phyloP scores from a whole-genome alignment of 305 asterid species.

The Ajuga reptans region DNA sequence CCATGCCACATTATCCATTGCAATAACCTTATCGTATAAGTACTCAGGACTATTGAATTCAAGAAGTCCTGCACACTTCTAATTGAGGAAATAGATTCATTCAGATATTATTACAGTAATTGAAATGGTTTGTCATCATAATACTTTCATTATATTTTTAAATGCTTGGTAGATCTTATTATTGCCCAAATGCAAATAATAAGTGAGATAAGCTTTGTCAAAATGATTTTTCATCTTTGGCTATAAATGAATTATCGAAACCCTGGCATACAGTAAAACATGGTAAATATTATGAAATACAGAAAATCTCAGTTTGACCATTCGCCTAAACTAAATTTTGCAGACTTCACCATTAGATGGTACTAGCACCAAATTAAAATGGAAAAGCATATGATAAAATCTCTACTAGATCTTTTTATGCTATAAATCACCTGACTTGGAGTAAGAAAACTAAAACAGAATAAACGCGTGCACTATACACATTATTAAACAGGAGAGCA shows the following conservation, averaged over 20 bases:
- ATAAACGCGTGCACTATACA: not conserved
- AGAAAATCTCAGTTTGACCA: not conserved
- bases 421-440: not conserved
- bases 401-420: not conserved
- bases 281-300: not conserved
- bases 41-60: not conserved
- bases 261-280: not conserved
- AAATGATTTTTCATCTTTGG: not conserved
- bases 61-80: not conserved
- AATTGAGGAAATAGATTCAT: not conserved
- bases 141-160: not conserved
- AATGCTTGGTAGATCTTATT: not conserved
- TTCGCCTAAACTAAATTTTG: constrained; percentile 6
- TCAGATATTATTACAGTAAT: not conserved
- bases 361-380: constrained; percentile 7
- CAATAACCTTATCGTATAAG: not conserved
- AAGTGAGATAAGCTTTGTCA: not conserved
- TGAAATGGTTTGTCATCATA: not conserved
- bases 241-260: not conserved
- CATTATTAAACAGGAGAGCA: constrained; percentile 20
- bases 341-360: not conserved
- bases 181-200: not conserved
- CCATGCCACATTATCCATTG: not conserved
- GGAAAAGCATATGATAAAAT: constrained; percentile 15
- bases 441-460: constrained; percentile 6